Evolutionary conservation across 495 filamentous ascomycete genomes (phyloP).

Genomic region (Tuber umbilicatum): DNA sequence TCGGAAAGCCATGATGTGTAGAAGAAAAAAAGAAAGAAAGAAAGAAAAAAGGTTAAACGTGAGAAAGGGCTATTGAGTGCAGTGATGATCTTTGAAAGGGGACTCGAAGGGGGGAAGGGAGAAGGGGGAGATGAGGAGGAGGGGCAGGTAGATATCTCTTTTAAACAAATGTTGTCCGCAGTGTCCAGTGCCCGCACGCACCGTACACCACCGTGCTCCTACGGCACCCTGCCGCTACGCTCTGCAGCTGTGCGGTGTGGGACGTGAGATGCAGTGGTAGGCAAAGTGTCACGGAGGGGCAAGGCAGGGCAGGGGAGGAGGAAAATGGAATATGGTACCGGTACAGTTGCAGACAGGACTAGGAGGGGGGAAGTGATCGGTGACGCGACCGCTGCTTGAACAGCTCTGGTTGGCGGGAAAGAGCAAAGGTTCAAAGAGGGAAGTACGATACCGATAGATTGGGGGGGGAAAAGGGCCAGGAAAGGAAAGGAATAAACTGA

Average conservation of each 20-base stretch:
- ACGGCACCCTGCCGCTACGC: not conserved
- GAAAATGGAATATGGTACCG: not conserved
- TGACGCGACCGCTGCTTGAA: not conserved
- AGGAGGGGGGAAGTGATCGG: not conserved
- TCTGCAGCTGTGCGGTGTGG: not conserved
- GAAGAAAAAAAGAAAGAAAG: not conserved
- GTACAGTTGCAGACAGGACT: not conserved
- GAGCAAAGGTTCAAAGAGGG: not conserved
- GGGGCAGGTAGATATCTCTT: not conserved
- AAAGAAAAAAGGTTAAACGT: not conserved
- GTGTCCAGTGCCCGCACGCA: not conserved
- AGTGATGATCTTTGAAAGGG: not conserved
- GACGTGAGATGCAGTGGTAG: not conserved
- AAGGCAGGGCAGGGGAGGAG: not conserved
- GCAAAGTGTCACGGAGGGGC: not conserved
- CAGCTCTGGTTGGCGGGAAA: not conserved
- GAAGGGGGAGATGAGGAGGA: not conserved
- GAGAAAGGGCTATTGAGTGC: not conserved
- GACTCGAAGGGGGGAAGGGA: not conserved
- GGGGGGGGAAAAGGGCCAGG: not conserved
- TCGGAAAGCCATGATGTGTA: slow-evolving; percentile 27
- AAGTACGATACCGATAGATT: not conserved
- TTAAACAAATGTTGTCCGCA: not conserved
- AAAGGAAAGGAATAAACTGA: not conserved
- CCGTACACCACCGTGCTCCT: not conserved